phyloP scores from a whole-genome alignment of 2,329 filamentous ascomycete genomes.

The Ciborinia camelliae region DNA sequence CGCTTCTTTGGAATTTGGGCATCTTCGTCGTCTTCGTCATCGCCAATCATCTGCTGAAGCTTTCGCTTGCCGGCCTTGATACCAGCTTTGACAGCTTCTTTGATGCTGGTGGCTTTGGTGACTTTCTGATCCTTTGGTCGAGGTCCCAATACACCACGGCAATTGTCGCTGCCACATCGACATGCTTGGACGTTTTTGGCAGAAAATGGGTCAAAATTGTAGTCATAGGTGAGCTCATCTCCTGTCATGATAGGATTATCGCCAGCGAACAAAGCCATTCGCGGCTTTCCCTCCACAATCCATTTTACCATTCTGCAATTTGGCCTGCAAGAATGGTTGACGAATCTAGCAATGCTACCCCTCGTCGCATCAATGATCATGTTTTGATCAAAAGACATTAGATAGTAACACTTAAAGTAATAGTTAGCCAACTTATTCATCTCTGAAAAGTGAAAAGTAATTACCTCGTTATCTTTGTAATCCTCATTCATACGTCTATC shows the following conservation, averaged over 20 bases:
- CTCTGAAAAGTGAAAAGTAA: conserved; percentile 33
- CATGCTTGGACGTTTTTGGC: conserved; percentile 66
- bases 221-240: conserved; percentile 94
- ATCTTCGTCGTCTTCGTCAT: conserved; percentile 26
- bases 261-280: conserved; percentile 95
- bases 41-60: conserved; percentile 50
- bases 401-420: conserved; percentile 75
- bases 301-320: conserved; percentile 99
- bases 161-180: conserved; percentile 61
- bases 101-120: conserved; percentile 43
- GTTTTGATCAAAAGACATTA: conserved; percentile 98
- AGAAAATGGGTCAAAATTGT: conserved; percentile 68
- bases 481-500: conserved; percentile 88
- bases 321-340: conserved; percentile 95
- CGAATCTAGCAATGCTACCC: conserved; percentile 93
- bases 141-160: conserved; percentile 61
- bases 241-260: conserved; percentile 88
- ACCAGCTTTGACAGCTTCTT: conserved; percentile 37
- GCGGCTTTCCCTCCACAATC: conserved; percentile 88
- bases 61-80: conserved; percentile 55
- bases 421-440: conserved; percentile 25
- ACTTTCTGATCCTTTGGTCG: conserved; percentile 55
- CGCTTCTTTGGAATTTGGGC: conserved; percentile 43
- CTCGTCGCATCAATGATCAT: conserved; percentile 98
- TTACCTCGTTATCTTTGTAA: conserved; percentile 90